Evolutionary conservation across 2,329 filamentous ascomycete genomes (phyloP).

Genomic region (Tricladium varicosporioides): DNA sequence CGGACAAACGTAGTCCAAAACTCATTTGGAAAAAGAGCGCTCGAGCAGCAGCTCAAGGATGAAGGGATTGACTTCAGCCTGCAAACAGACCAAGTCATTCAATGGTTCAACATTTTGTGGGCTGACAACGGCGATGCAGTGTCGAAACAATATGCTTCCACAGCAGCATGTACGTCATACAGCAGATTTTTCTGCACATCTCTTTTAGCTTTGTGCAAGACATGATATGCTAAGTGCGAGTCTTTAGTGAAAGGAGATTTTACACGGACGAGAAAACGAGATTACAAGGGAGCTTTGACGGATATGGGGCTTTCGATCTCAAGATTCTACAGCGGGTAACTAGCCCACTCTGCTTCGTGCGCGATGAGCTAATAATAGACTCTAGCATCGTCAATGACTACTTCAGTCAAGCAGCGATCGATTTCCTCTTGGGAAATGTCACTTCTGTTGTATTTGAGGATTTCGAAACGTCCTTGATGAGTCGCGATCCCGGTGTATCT

Average conservation of each 20-base stretch:
- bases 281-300: slow-evolving; percentile 87
- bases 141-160: slow-evolving; percentile 93
- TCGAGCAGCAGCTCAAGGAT: slow-evolving; percentile 74
- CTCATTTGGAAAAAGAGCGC: slow-evolving; percentile 78
- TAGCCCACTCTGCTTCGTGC: slow-evolving; percentile 2
- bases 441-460: slow-evolving; percentile 85
- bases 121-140: slow-evolving; percentile 97
- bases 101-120: slow-evolving; percentile 97
- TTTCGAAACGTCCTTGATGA: slow-evolving; percentile 92
- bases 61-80: slow-evolving; percentile 75
- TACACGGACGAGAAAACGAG: slow-evolving; percentile 84
- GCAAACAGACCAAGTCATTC: slow-evolving; percentile 73
- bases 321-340: slow-evolving; percentile 66
- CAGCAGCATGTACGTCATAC: slow-evolving; percentile 58
- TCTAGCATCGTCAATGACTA: slow-evolving; percentile 94
- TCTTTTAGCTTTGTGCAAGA: too few species aligned
- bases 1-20: slow-evolving; percentile 95
- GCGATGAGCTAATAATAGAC: slow-evolving; percentile 5
- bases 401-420: slow-evolving; percentile 92
- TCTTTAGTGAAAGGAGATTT: slow-evolving; percentile 92
- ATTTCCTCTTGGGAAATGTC: slow-evolving; percentile 89
- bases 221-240: too few species aligned
- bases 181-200: too few species aligned
- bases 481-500: slow-evolving; percentile 85
- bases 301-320: slow-evolving; percentile 88